These are phyloP conservation scores for Epichloe aotearoae DNA, from an alignment of 2,329 filamentous ascomycete species.

Conservation along the genomic window DNA sequence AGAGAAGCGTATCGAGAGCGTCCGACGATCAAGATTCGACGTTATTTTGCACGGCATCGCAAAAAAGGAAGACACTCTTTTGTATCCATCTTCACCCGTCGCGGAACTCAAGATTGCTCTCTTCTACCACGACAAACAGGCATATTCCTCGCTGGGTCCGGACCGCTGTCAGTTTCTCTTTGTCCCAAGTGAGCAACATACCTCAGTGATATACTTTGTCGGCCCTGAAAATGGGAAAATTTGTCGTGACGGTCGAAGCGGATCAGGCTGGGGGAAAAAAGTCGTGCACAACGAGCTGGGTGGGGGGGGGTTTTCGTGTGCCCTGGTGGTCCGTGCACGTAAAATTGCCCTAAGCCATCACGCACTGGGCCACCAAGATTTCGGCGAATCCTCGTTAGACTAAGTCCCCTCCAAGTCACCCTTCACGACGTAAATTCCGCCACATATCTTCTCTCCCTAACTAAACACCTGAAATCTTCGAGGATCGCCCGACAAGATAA, in stretches of 20 bases:
- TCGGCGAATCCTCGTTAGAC: slow-evolving; percentile 24
- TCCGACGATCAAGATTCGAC: background rate
- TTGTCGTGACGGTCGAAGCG: background rate
- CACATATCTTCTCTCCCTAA: slow-evolving; percentile 14
- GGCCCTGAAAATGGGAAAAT: background rate
- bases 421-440: slow-evolving; percentile 17
- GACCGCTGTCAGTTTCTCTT: slow-evolving; percentile 15
- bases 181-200: slow-evolving; percentile 24
- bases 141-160: slow-evolving; percentile 25
- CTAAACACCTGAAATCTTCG: slow-evolving; percentile 40
- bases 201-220: slow-evolving; percentile 19
- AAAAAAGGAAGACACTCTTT: background rate
- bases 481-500: slow-evolving; percentile 52
- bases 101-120: slow-evolving; percentile 42
- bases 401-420: slow-evolving; percentile 17
- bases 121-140: slow-evolving; percentile 41
- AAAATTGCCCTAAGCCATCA: slow-evolving; percentile 30
- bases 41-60: background rate
- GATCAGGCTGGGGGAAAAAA: slow-evolving; percentile 1
- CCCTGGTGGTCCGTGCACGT: slow-evolving; percentile 28
- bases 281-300: slow-evolving; percentile 6
- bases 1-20: slow-evolving; percentile 46
- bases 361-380: slow-evolving; percentile 20
- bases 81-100: slow-evolving; percentile 10
- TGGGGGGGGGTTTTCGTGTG: slow-evolving; percentile 18